Evolutionary conservation across 2,329 filamentous ascomycete species (phyloP), one percentile per base, ranked within the genome.

Genomic region (Phaeosphaeria sp.): DNA sequence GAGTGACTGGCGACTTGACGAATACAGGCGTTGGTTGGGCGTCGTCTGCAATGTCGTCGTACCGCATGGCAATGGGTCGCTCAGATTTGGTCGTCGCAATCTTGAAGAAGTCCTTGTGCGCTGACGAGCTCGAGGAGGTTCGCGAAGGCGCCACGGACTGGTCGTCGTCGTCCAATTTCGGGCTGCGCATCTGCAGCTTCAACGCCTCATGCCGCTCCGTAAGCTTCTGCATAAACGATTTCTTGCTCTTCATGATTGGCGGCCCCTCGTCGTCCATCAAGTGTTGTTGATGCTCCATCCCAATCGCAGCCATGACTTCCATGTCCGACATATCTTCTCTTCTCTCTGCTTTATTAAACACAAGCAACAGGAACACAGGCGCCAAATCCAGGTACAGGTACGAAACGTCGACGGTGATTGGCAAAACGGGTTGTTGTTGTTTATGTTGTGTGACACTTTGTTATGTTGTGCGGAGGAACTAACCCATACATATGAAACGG

Each of bases 221-320:
- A 25, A 65, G 48, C 42, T 58, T 59, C 27, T 64, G 58, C 46
- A 65, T 46, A 53, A 65, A 64, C 15, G 61, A 62, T 53, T 58
- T 62, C 57, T 59, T 62, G 22, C 52, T 50, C 39, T 57, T 57
- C 25, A 58, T 27, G 10, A 53, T 43, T n/a, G 58, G 48, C 20
- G 59, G 56, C 4, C 50, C 50, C 20, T 62, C 54, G 27, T 64
- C 55, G 9, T 58, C 48, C 27, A 58, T 58, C 25, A 36, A 15
- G 13, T 51, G 41, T 62, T 47, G 20, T 36, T 36, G 30, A 11
- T 36, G 30, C 9, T 58, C 55, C 20, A 30, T 36, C 3, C 57
- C 61, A 10, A 64, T 62, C 11, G 61, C 64, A 42, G 62, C 52
- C 57, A 63, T 53, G n/a, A 39, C 61, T 46, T 48, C 52, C 15